phyloP scores from a whole-genome alignment of 768 basidiomycete genomes.

The Leccinum boreale region DNA sequence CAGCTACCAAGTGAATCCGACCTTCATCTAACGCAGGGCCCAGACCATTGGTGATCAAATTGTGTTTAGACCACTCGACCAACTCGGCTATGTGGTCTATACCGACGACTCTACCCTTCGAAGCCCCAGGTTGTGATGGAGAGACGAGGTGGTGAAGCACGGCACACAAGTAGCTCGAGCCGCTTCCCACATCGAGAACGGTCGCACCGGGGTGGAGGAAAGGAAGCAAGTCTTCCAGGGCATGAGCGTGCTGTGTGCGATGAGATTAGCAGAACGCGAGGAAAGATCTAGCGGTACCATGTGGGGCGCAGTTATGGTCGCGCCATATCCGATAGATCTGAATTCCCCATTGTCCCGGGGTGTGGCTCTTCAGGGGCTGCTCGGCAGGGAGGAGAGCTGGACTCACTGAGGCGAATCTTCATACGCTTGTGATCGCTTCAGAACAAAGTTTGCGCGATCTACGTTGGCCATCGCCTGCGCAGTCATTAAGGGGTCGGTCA shows the following conservation, averaged over 20 bases:
- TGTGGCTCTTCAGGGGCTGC: not conserved
- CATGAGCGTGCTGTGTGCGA: constrained; percentile 75
- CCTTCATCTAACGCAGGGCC: constrained; percentile 49
- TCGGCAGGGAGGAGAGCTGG: constrained; percentile 26
- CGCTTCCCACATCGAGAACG: constrained; percentile 88
- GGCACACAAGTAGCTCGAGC: constrained; percentile 83
- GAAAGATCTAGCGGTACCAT: constrained; percentile 55
- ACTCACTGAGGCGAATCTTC: constrained; percentile 72
- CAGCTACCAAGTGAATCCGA: constrained; percentile 59
- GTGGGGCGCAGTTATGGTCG: constrained; percentile 95
- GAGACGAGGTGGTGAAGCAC: constrained; percentile 74
- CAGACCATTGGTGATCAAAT: constrained; percentile 67
- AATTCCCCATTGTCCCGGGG: not conserved
- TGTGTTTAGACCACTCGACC: constrained; percentile 63
- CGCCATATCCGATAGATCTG: constrained; percentile 75
- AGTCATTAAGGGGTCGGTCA: not conserved
- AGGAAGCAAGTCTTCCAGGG: constrained; percentile 71
- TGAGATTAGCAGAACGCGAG: not conserved
- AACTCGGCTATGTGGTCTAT: constrained; percentile 89
- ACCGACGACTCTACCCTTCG: constrained; percentile 67
- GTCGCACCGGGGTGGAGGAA: constrained; percentile 66
- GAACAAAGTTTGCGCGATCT: constrained; percentile 70
- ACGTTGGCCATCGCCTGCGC: constrained; percentile 64
- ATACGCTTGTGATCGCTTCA: constrained; percentile 53
- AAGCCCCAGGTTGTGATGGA: constrained; percentile 6